Evolutionary conservation across 116 monocot species (phyloP), one percentile per base, ranked within the genome.

Genomic region (Cymodocea nodosa): DNA sequence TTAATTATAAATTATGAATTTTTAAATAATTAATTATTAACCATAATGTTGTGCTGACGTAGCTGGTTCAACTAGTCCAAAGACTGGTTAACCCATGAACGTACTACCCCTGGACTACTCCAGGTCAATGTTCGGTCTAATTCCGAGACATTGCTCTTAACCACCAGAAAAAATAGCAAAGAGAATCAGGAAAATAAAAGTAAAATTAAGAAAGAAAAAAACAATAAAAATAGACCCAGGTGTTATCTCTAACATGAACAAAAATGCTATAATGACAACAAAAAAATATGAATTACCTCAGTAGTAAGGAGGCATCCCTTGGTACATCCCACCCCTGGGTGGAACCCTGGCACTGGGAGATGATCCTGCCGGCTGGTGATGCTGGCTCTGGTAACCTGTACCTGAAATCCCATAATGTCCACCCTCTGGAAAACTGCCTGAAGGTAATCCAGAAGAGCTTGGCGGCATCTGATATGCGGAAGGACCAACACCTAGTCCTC

Each of bases 301-400:
- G 68, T 81, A 97, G 53, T 90, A 97, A 49, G 85, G 87, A 1
- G 87, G 90, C 71, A 81, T 35, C 48, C 79, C 87, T 5, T 79
- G 83, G 59, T 85, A 82, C 75, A 81, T 66, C 64, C 81, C 87
- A 59, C 78, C 77, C 35, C 79, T 77, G 65, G 76, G 23, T 60
- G 80, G 86, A 51, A 82, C 64, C 56, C 94, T 78, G 4, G 68
- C 59, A 15, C 77, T 76, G 54, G 90, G 81, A 34, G 90, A 80
- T 2, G 87, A 86, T 4, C 84, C 89, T 35, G 70, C 18, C 13
- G 58, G 74, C 19, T 76, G 82, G 55, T 70, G 73, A 50, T 77
- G 78, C 76, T 79, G 86, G 59, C 71, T 77, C 75, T 78, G 90
- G 61, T 71, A 86, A 37, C 60, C 77, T 19, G 75, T 52, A 5